phyloP scores from a whole-genome alignment of 2,329 filamentous ascomycete genomes.

The Sclerotinia subarctica region DNA sequence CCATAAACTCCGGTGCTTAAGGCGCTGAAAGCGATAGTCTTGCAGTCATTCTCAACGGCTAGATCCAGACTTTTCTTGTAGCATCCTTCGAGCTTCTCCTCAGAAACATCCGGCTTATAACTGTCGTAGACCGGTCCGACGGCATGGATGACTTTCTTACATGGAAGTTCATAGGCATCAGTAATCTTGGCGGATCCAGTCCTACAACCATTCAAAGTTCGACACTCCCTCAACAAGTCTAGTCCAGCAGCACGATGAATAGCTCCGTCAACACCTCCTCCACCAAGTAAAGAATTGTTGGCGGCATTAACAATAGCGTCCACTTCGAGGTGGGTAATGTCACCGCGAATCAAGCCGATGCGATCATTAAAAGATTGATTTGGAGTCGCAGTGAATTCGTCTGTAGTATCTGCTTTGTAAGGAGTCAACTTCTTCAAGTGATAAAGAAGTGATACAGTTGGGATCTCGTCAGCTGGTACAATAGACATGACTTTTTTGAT shows the following conservation, averaged over 20 bases:
- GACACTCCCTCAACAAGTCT: slow-evolving; percentile 66
- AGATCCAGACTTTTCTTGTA: slow-evolving; percentile 70
- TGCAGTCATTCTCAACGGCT: slow-evolving; percentile 64
- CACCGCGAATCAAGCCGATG: slow-evolving; percentile 67
- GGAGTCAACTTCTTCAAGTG: slow-evolving; percentile 35
- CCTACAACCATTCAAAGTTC: slow-evolving; percentile 65
- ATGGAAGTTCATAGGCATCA: slow-evolving; percentile 69
- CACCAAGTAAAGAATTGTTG: slow-evolving; percentile 73
- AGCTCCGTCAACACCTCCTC: slow-evolving; percentile 85
- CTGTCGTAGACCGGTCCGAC: slow-evolving; percentile 76
- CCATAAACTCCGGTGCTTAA: slow-evolving; percentile 90
- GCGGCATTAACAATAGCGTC: slow-evolving; percentile 94
- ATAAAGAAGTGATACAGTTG: slow-evolving; percentile 37
- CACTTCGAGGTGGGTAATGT: slow-evolving; percentile 76
- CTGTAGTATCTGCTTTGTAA: slow-evolving; percentile 27
- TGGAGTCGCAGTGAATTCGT: slow-evolving; percentile 35
- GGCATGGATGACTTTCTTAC: slow-evolving; percentile 79
- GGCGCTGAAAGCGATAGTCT: slow-evolving; percentile 75
- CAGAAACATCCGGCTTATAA: slow-evolving; percentile 42
- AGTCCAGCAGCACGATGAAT: slow-evolving; percentile 82
- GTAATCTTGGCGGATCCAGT: slow-evolving; percentile 86
- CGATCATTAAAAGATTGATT: slow-evolving; percentile 64
- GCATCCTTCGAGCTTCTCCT: slow-evolving; percentile 55
- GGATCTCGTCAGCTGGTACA: slow-evolving; percentile 34
- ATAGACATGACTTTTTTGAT: slow-evolving; percentile 34